Conservation (phyloP, 2,329 filamentous ascomycete genomes). For the Chrysoporthe puriensis region DNA sequence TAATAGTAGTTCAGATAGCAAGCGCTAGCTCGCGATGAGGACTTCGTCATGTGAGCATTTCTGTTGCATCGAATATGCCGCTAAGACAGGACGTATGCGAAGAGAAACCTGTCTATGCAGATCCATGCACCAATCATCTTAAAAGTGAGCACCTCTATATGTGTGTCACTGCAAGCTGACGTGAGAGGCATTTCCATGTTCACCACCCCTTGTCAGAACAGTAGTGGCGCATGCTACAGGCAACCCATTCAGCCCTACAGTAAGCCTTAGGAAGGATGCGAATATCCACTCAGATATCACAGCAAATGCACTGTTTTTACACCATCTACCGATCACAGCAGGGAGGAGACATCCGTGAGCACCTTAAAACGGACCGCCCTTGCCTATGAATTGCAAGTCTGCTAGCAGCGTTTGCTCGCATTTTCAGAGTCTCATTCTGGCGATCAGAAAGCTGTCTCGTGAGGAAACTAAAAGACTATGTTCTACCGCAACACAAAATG, state of each 20-base stretch:
- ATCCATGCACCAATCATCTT: too few relatives aligned
- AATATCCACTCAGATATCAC: neutral
- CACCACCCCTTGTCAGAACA: neutral
- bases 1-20: neutral
- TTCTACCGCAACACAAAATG: conserved; percentile 10
- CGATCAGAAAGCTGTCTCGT: neutral
- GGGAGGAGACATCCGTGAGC: neutral
- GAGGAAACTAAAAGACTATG: neutral
- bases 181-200: neutral
- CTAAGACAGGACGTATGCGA: neutral
- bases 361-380: neutral
- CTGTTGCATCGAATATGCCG: neutral
- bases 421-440: neutral
- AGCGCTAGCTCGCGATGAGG: neutral
- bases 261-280: neutral
- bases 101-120: too few relatives aligned
- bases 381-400: neutral
- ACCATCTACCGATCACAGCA: neutral
- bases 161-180: neutral
- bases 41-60: neutral
- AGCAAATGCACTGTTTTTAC: neutral
- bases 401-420: neutral
- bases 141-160: too few relatives aligned
- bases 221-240: neutral
- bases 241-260: neutral